phyloP scores from a whole-genome alignment of 2,329 filamentous ascomycete genomes.

The Zelopaecilomyces penicillatus region DNA sequence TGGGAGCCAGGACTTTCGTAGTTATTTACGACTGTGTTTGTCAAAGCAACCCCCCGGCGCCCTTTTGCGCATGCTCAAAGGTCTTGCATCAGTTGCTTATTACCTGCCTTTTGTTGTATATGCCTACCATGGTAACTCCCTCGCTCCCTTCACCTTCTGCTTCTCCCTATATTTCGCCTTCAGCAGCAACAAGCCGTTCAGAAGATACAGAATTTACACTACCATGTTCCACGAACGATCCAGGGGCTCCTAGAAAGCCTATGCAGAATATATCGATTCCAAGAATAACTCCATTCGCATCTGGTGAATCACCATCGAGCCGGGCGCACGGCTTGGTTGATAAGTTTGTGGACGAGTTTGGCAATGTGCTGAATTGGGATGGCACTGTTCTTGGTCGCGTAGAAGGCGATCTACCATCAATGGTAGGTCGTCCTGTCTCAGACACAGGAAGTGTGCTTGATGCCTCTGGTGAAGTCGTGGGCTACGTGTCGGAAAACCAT shows the following conservation, averaged over 20 bases:
- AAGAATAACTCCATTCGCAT: slow-evolving; percentile 32
- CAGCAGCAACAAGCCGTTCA: no score
- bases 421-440: slow-evolving; percentile 41
- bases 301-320: slow-evolving; percentile 22
- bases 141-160: no score
- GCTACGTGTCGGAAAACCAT: slow-evolving; percentile 58
- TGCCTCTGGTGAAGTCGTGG: slow-evolving; percentile 68
- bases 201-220: no score
- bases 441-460: slow-evolving; percentile 53
- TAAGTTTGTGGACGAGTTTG: slow-evolving; percentile 44
- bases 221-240: no score
- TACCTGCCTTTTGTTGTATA: no score
- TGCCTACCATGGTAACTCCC: no score
- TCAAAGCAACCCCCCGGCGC: no score
- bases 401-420: slow-evolving; percentile 45
- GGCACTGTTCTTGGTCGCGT: slow-evolving; percentile 44
- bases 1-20: no score
- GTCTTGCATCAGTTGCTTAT: no score
- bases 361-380: slow-evolving; percentile 42
- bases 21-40: no score
- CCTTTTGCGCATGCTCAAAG: no score
- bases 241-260: background rate
- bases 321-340: slow-evolving; percentile 37
- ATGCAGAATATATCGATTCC: slow-evolving; percentile 27
- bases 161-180: no score